Percentiles rank a stretch among this genome's conserved stretches.
phyloP scores from a whole-genome alignment of 2,329 filamentous ascomycete species.

The Beauveria scarabaeidicola region DNA sequence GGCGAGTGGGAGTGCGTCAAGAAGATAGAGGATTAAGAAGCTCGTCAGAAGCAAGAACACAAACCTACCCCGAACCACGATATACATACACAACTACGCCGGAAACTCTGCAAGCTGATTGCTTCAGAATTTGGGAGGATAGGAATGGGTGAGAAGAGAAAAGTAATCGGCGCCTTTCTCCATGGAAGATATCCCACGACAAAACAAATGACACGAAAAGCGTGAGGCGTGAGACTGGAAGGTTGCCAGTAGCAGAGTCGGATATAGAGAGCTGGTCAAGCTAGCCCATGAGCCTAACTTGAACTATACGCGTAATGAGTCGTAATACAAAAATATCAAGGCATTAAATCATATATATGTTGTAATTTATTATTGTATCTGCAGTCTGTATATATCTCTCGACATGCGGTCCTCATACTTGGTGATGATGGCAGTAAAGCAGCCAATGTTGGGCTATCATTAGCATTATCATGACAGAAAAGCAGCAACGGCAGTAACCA shows the following conservation, averaged over 20 bases:
- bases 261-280: background rate
- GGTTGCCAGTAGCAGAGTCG: background rate
- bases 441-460: background rate
- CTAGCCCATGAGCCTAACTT: background rate
- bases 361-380: background rate
- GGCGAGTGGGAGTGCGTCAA: slow-evolving; percentile 97
- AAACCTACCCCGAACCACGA: background rate
- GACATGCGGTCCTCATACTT: background rate
- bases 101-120: background rate
- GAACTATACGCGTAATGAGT: slow-evolving; percentile 10
- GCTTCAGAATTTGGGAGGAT: background rate
- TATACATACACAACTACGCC: background rate
- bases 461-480: background rate
- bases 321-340: slow-evolving; percentile 1
- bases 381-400: background rate
- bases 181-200: background rate
- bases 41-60: background rate
- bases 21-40: slow-evolving; percentile 74
- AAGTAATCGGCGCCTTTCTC: background rate
- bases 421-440: background rate
- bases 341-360: background rate
- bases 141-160: background rate
- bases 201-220: background rate
- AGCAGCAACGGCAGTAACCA: slow-evolving; percentile 15
- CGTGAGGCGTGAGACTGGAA: background rate